Percentiles rank a stretch among this genome's conserved stretches.
Evolutionary conservation across 1,284 basidiomycete genomes (phyloP).

Genomic region (Leccinum discolor): DNA sequence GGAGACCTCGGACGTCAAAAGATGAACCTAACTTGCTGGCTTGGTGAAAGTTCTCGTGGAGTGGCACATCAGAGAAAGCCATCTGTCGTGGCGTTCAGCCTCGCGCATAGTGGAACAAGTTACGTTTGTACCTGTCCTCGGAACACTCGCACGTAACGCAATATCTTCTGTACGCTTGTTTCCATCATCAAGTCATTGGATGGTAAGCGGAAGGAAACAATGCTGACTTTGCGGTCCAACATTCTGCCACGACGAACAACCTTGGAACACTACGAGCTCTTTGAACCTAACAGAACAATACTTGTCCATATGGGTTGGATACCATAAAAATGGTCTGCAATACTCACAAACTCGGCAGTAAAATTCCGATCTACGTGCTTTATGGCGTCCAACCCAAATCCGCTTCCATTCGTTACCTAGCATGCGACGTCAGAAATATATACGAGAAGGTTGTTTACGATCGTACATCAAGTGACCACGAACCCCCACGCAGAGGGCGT

Average conservation of each 20-base stretch:
- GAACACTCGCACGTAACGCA: conserved; percentile 61
- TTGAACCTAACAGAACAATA: conserved; percentile 43
- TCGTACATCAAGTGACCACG: conserved; percentile 69
- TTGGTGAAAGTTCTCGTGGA: conserved; percentile 70
- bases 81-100: background rate
- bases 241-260: conserved; percentile 75
- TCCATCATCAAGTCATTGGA: conserved; percentile 1
- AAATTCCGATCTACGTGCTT: conserved; percentile 80
- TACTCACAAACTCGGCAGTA: conserved; percentile 62
- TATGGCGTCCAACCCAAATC: conserved; percentile 89
- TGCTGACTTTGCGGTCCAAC: conserved; percentile 67
- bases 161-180: conserved; percentile 48
- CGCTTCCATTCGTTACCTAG: conserved; percentile 77
- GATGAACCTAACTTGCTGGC: conserved; percentile 60
- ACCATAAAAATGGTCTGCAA: background rate
- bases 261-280: conserved; percentile 45
- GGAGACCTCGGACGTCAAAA: conserved; percentile 65
- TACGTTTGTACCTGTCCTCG: conserved; percentile 53
- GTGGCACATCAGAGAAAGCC: conserved; percentile 71
- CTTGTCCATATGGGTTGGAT: background rate
- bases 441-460: background rate
- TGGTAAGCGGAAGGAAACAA: conserved; percentile 3
- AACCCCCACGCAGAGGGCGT: conserved; percentile 67
- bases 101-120: background rate
- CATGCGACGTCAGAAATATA: conserved; percentile 2